These are phyloP conservation scores for Entrophospora sp. DNA, from an alignment of 192 early-diverging fungal species.

Conservation along the genomic window DNA sequence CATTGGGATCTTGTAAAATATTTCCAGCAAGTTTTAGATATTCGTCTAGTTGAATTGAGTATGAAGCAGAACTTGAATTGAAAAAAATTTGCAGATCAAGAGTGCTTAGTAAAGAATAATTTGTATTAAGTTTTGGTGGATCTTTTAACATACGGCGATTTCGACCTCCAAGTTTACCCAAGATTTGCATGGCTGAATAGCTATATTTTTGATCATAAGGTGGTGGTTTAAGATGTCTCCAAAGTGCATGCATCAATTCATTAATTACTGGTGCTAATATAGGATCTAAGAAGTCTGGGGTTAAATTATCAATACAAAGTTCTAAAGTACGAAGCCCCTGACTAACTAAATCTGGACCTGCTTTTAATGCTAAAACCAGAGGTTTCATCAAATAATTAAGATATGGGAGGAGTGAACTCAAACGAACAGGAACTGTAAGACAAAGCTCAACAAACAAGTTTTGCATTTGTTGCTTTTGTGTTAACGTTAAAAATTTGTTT, in stretches of 20 bases:
- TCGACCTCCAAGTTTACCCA: constrained; percentile 97
- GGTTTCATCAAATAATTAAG: constrained; percentile 93
- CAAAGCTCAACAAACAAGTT: constrained; percentile 98
- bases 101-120: constrained; percentile 38
- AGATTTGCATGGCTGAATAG: constrained; percentile 79
- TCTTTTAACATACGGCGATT: constrained; percentile 82
- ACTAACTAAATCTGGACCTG: constrained; percentile 87
- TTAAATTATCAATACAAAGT: constrained; percentile 96
- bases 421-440: constrained; percentile 90
- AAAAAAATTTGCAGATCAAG: constrained; percentile 56
- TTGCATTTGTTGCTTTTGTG: constrained; percentile 75
- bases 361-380: constrained; percentile 84
- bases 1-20: constrained; percentile 45
- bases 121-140: constrained; percentile 44
- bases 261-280: constrained; percentile 90
- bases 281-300: constrained; percentile 93
- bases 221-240: constrained; percentile 81
- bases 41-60: constrained; percentile 51
- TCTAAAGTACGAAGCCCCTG: constrained; percentile 94
- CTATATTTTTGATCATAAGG: constrained; percentile 81
- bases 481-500: constrained; percentile 70
- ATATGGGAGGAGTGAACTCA: constrained; percentile 88
- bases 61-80: constrained; percentile 36
- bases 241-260: constrained; percentile 90
- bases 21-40: constrained; percentile 41